These are phyloP conservation scores for Leersia perrieri DNA, from an alignment of 176 grass and related monocot genomes.

Conservation along the genomic window DNA sequence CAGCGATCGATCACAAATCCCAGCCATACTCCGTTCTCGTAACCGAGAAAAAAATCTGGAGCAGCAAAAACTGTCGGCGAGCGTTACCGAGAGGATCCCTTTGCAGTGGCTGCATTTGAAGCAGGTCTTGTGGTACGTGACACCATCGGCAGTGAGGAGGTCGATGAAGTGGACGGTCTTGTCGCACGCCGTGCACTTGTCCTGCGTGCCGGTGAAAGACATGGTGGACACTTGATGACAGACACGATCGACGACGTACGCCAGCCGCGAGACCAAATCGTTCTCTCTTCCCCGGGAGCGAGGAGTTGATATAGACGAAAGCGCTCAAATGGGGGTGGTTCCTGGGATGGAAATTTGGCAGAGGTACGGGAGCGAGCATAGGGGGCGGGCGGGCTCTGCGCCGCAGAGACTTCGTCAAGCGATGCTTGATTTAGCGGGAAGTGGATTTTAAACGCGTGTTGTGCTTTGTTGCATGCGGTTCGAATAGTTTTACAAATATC, in stretches of 20 bases:
- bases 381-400: slow-evolving; percentile 36
- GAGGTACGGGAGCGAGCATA: slow-evolving; percentile 59
- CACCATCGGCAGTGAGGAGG: slow-evolving; percentile 79
- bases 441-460: neutral
- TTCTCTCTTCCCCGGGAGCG: no score
- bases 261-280: neutral
- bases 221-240: slow-evolving; percentile 67
- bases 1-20: neutral
- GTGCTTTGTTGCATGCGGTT: neutral
- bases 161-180: slow-evolving; percentile 99
- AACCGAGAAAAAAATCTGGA: neutral
- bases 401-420: slow-evolving; percentile 62
- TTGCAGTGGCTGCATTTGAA: slow-evolving; percentile 96
- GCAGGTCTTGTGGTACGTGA: slow-evolving; percentile 83
- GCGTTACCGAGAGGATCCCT: slow-evolving; percentile 78
- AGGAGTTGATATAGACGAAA: slow-evolving; percentile 17
- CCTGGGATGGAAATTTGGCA: slow-evolving; percentile 11
- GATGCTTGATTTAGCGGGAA: slow-evolving; percentile 25
- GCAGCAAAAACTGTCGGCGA: neutral
- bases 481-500: no score
- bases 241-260: neutral
- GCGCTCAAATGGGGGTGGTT: neutral
- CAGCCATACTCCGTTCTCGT: neutral
- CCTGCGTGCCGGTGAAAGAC: slow-evolving; percentile 99
- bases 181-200: slow-evolving; percentile 93